Evolutionary conservation across 495 filamentous ascomycete species (phyloP).

Genomic region (Penicillium canariense): DNA sequence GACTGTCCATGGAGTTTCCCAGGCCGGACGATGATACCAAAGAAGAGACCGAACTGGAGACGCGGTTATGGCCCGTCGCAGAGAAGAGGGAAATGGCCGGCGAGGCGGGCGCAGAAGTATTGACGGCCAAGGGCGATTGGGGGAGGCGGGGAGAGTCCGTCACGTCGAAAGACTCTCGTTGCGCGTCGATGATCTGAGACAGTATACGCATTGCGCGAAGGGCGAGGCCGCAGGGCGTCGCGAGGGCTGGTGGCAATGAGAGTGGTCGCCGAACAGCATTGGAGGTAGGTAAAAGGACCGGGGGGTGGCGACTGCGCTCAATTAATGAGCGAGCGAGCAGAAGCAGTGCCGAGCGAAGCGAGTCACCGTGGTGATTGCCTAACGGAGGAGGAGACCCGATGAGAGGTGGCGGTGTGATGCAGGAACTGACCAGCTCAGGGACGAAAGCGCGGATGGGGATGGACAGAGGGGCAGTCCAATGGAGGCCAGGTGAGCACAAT

Average conservation of each 20-base stretch:
- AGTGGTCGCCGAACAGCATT: constrained; percentile 17
- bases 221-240: constrained; percentile 17
- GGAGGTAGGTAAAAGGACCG: constrained; percentile 6
- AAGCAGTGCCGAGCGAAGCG: not conserved
- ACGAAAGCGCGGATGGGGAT: not conserved
- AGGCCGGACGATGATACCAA: constrained; percentile 52
- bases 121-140: constrained; percentile 34
- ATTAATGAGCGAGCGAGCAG: constrained; percentile 8
- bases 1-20: constrained; percentile 51
- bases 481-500: not conserved
- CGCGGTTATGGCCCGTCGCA: constrained; percentile 36
- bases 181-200: constrained; percentile 21
- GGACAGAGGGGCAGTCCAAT: not conserved
- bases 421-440: constrained; percentile 3
- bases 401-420: constrained; percentile 26
- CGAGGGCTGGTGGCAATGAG: constrained; percentile 11
- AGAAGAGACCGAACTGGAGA: constrained; percentile 61
- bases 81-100: constrained; percentile 46
- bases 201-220: constrained; percentile 21
- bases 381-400: constrained; percentile 2
- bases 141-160: constrained; percentile 16
- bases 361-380: constrained; percentile 6
- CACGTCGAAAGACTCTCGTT: constrained; percentile 25
- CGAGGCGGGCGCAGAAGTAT: constrained; percentile 45
- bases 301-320: constrained; percentile 4